These are phyloP conservation scores for Candida chauliodis DNA, from an alignment of 805 yeast genomes.

Conservation along the genomic window DNA sequence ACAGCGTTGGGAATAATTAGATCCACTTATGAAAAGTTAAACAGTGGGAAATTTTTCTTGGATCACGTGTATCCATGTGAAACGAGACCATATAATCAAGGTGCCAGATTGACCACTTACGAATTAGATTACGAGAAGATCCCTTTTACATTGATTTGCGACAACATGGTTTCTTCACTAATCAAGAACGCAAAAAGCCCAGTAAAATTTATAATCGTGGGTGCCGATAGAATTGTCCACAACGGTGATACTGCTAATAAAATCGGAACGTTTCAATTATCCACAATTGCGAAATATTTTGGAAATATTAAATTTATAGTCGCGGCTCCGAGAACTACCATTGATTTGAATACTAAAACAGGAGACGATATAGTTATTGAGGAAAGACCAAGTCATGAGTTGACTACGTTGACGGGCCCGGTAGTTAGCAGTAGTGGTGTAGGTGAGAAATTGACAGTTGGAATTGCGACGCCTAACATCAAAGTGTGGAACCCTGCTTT, in stretches of 20 bases:
- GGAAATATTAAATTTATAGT: conserved; percentile 71
- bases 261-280: conserved; percentile 90
- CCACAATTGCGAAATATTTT: conserved; percentile 61
- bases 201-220: conserved; percentile 85
- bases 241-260: conserved; percentile 97
- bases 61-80: conserved; percentile 82
- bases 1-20: conserved; percentile 93
- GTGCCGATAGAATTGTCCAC: conserved; percentile 89
- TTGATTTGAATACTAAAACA: conserved; percentile 60
- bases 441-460: conserved; percentile 50
- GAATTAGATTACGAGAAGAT: conserved; percentile 82
- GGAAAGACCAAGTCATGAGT: conserved; percentile 78
- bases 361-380: conserved; percentile 84
- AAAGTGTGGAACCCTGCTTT: conserved; percentile 95
- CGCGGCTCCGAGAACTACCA: conserved; percentile 93
- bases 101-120: conserved; percentile 88
- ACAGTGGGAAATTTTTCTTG: conserved; percentile 45
- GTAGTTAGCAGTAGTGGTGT: conserved; percentile 20
- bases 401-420: conserved; percentile 71
- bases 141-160: conserved; percentile 87
- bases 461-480: conserved; percentile 81
- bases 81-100: conserved; percentile 96
- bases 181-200: conserved; percentile 56
- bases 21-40: conserved; percentile 50
- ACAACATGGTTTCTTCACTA: conserved; percentile 84